These are phyloP conservation scores for Leccinum cinnamomeum DNA, from an alignment of 1,284 basidiomycete species.

Conservation along the genomic window DNA sequence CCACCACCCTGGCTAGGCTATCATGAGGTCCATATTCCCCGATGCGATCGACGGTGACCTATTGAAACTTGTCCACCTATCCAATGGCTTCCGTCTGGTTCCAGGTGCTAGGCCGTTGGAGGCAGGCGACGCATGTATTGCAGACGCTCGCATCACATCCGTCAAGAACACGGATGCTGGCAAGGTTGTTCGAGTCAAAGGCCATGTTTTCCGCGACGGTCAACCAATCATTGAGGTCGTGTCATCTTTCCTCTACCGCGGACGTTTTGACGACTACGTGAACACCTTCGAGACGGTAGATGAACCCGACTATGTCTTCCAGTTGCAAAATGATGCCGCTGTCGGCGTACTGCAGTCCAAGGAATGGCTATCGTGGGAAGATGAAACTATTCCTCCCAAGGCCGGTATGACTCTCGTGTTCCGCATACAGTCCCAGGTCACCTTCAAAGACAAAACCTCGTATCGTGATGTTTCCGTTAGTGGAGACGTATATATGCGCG, in stretches of 20 bases:
- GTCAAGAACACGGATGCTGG: constrained; percentile 92
- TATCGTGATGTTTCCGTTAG: constrained; percentile 82
- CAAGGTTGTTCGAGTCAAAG: constrained; percentile 92
- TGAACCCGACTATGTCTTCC: constrained; percentile 85
- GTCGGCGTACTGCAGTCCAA: constrained; percentile 89
- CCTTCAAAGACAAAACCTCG: constrained; percentile 89
- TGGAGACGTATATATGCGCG: constrained; percentile 84
- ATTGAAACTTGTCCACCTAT: constrained; percentile 94
- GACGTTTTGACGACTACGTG: constrained; percentile 88
- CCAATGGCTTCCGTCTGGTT: constrained; percentile 92
- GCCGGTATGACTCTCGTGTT: constrained; percentile 87
- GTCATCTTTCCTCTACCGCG: constrained; percentile 96
- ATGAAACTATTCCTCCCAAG: constrained; percentile 75
- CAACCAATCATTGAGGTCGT: constrained; percentile 89
- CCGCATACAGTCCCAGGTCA: constrained; percentile 82
- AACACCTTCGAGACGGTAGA: constrained; percentile 95
- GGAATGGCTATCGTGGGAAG: constrained; percentile 97
- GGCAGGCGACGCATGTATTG: constrained; percentile 88
- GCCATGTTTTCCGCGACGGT: constrained; percentile 74
- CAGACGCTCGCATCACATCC: constrained; percentile 86
- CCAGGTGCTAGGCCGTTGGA: constrained; percentile 75
- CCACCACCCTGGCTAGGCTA: constrained; percentile 57
- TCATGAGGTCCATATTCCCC: constrained; percentile 98
- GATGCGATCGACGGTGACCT: constrained; percentile 87
- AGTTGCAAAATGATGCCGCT: constrained; percentile 73